phyloP scores from a whole-genome alignment of 306 rosid species.

The Urtica urens region DNA sequence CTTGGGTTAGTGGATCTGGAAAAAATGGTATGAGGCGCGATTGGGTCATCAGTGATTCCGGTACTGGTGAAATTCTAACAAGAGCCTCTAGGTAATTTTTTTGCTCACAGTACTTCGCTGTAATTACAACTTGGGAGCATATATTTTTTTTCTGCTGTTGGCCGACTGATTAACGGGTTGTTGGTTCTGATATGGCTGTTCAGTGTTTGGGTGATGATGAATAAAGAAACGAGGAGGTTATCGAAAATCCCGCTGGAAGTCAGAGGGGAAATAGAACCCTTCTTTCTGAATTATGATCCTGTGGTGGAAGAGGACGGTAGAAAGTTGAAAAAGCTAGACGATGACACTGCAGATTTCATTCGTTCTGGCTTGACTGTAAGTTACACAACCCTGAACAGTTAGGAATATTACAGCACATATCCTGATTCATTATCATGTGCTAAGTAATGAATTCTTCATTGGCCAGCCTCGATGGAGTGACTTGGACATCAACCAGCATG shows the following conservation, averaged over 20 bases:
- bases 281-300: constrained; percentile 58
- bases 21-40: constrained; percentile 98
- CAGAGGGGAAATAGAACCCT: constrained; percentile 79
- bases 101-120: not conserved
- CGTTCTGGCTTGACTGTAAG: constrained; percentile 70
- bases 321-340: constrained; percentile 71
- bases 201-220: constrained; percentile 99
- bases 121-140: not conserved
- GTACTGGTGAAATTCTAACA: constrained; percentile 66
- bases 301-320: constrained; percentile 81
- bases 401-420: no score
- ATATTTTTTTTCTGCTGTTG: no score
- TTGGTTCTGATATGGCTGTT: constrained; percentile 22
- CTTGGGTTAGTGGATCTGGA: constrained; percentile 88
- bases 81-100: constrained; percentile 77
- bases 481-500: constrained; percentile 92
- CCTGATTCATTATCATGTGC: no score
- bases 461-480: constrained; percentile 94
- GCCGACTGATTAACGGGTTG: constrained; percentile 13
- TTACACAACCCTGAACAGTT: not conserved
- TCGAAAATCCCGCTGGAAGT: constrained; percentile 93
- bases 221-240: constrained; percentile 79
- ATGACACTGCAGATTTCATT: constrained; percentile 54
- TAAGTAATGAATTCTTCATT: not conserved
- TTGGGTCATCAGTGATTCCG: constrained; percentile 73